Percentiles rank a stretch among this genome's conserved stretches.
Evolutionary conservation across 225 moss, liverwort and hornwort genomes (phyloP).

Genomic region (Marchantia paleacea): DNA sequence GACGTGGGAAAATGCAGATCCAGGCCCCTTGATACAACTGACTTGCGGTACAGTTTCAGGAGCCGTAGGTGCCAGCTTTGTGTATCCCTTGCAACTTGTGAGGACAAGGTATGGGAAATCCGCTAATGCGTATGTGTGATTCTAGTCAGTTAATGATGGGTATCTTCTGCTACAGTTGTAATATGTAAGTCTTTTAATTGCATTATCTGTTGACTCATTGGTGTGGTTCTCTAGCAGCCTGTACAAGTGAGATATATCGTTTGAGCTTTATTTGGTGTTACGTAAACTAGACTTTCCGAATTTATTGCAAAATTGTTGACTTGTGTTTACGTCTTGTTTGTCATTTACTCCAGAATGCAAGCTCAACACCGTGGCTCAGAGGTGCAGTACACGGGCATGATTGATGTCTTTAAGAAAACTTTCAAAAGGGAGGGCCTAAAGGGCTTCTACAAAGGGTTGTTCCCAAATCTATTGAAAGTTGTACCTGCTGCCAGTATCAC

Average conservation of each 20-base stretch:
- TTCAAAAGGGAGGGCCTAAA: slow-evolving; percentile 62
- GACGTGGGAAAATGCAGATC: slow-evolving; percentile 53
- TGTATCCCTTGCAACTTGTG: slow-evolving; percentile 92
- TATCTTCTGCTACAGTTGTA: neutral
- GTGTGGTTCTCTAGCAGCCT: neutral
- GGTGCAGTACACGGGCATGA: slow-evolving; percentile 72
- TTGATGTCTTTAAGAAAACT: slow-evolving; percentile 69
- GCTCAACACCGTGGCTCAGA: slow-evolving; percentile 55
- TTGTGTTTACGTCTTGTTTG: neutral
- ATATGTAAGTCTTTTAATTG: too few species aligned
- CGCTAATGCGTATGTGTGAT: neutral
- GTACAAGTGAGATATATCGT: too few species aligned
- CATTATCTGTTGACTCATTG: neutral
- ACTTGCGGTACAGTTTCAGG: slow-evolving; percentile 92
- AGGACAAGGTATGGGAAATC: slow-evolving; percentile 66
- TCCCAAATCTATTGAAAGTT: slow-evolving; percentile 93
- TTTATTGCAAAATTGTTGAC: neutral
- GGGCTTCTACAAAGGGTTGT: slow-evolving; percentile 87
- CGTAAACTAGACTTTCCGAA: neutral
- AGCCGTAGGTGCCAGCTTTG: slow-evolving; percentile 88
- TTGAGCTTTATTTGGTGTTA: neutral
- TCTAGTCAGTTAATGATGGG: neutral
- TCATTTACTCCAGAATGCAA: slow-evolving; percentile 63
- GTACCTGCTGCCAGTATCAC: slow-evolving; percentile 94
- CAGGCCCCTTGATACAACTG: slow-evolving; percentile 73